Evolutionary conservation across 805 yeast species (phyloP).

Genomic region (Sugiyamaella americana): DNA sequence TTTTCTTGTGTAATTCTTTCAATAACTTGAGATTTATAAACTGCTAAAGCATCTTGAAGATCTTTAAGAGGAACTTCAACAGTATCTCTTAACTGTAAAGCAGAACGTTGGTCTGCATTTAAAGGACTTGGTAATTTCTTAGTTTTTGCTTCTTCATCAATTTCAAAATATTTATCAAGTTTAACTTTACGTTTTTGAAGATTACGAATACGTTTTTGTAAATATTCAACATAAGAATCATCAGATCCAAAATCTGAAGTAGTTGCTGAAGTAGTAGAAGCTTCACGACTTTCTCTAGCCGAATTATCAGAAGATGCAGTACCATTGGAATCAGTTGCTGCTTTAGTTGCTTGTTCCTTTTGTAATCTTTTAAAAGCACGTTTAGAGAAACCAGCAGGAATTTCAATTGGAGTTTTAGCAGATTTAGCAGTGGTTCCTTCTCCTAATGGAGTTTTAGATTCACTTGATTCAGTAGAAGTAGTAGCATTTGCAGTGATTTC

Average conservation of each 20-base stretch:
- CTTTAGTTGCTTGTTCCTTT: not conserved
- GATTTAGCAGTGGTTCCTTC: too few relatives aligned
- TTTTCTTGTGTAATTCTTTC: constrained; percentile 13
- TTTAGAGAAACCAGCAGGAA: constrained; percentile 1
- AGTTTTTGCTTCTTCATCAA: constrained; percentile 24
- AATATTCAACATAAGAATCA: constrained; percentile 15
- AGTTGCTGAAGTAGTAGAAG: constrained; percentile 3
- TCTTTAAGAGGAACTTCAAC: constrained; percentile 34
- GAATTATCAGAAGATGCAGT: not conserved
- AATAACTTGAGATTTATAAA: constrained; percentile 20
- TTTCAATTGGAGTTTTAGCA: too few relatives aligned
- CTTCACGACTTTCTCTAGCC: constrained; percentile 6
- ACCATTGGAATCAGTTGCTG: not conserved
- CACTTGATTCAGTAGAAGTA: too few relatives aligned
- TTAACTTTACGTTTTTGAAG: constrained; percentile 32
- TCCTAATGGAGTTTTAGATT: too few relatives aligned
- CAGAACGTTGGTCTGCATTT: constrained; percentile 33
- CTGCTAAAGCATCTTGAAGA: constrained; percentile 25
- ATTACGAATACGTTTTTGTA: constrained; percentile 33
- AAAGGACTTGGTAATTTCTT: constrained; percentile 18
- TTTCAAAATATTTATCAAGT: constrained; percentile 32
- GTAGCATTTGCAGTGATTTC: too few relatives aligned
- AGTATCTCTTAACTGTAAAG: constrained; percentile 28
- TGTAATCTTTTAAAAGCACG: constrained; percentile 3
- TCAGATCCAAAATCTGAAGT: not conserved